Evolutionary conservation across 1,139 yeast genomes (phyloP), one percentile per base, ranked within the genome.

Genomic region (Suhomyces maxii): DNA sequence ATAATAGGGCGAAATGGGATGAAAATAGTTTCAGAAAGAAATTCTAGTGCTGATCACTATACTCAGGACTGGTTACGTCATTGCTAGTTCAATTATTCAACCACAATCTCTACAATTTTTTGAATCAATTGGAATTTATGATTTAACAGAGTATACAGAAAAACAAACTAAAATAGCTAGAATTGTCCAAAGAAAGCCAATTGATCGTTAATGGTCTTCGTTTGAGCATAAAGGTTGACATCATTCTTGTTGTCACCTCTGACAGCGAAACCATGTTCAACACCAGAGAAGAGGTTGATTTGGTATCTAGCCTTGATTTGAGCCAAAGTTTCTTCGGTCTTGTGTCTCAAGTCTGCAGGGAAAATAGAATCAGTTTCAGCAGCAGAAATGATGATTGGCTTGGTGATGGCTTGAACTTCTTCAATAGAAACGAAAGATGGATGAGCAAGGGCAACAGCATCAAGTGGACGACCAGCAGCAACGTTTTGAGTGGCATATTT

Each of bases 391-490:
- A 83, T 53, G 28, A 89, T 40, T 26, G 96, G 96, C 53, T 76
- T 79, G 34, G 52, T 46, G 2, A 89, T 64, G 3, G 73, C 79
- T 41, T 72, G 77, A 42, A 88, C 75, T 56, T 86, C 95, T 28
- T 82, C 89, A 30, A 77, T 74, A 8, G 76, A 48, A 32, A 87
- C 84, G 49, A 83, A 75, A 1, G 95, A 84, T 10, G 97, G 97
- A 64, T 90, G 97, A 11, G 91, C 93, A 49, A 79, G 64, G 8
- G 91, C 95, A 55, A 79, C 89, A 31, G 76, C 86, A 50, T 82
- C 77, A 28, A 80, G 64, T 26, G 66, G 55, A 23, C 84, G 84
- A 26, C 60, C 69, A 13, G 65, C 64, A 2, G 79, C 67, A 42
- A 85, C 67, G 47, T 84, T 76, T 48, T 77, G 81, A 41, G 85